phyloP scores from a whole-genome alignment of 2,329 filamentous ascomycete genomes.

The Coniochaeta hoffmannii region DNA sequence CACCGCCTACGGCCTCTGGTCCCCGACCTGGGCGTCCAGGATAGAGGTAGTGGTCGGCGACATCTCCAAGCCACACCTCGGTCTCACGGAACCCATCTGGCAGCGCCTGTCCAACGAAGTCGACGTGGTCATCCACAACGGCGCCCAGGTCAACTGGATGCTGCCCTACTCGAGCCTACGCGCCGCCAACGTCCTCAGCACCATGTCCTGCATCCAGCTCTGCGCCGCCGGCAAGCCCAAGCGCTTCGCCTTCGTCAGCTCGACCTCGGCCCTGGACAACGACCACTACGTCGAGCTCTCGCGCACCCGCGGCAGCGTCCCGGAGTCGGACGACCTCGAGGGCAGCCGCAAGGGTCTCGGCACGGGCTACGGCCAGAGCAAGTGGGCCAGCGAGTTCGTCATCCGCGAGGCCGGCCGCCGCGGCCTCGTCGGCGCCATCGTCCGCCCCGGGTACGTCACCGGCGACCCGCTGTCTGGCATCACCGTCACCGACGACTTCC shows the following conservation, averaged over 20 bases:
- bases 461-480: neutral
- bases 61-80: slow-evolving; percentile 12
- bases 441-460: neutral
- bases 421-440: neutral
- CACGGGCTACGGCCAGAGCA: neutral
- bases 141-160: neutral
- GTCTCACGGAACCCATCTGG: slow-evolving; percentile 9
- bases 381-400: neutral
- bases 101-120: neutral
- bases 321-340: neutral
- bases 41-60: slow-evolving; percentile 17
- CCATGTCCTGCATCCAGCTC: neutral
- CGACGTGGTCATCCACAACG: slow-evolving; percentile 4
- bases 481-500: neutral
- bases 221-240: neutral
- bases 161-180: slow-evolving; percentile 14
- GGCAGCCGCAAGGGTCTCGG: neutral
- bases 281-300: slow-evolving; percentile 2
- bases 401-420: neutral
- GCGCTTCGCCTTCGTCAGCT: neutral
- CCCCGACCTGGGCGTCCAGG: neutral
- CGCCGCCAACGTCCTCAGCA: slow-evolving; percentile 17
- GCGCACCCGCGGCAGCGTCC: neutral
- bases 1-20: neutral
- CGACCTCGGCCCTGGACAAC: neutral